phyloP scores from a whole-genome alignment of 164 flowering plant species.

The Aristolochia fimbriata region DNA sequence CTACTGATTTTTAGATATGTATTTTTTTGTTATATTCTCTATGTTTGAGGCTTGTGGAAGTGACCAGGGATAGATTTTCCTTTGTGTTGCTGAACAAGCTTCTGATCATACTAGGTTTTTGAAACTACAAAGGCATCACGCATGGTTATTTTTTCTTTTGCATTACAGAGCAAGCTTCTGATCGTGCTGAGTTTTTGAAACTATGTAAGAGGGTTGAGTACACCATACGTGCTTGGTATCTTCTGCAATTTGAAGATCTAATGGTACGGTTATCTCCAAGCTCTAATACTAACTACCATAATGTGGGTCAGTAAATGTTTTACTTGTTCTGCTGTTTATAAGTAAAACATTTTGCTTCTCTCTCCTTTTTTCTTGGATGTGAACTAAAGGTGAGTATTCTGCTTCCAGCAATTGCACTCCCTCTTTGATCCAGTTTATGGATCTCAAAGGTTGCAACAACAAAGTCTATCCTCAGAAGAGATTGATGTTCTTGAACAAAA shows the following conservation, averaged over 20 bases:
- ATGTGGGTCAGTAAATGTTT: no score
- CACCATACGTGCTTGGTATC: slow-evolving; percentile 91
- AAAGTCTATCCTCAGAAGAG: slow-evolving; percentile 51
- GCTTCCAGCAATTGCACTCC: slow-evolving; percentile 73
- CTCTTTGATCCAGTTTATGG: slow-evolving; percentile 81
- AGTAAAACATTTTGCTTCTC: background rate
- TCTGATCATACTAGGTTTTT: no score
- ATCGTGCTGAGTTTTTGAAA: slow-evolving; percentile 74
- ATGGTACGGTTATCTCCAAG: slow-evolving; percentile 39
- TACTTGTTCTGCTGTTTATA: no score
- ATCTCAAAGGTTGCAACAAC: slow-evolving; percentile 69
- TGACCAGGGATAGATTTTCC: background rate
- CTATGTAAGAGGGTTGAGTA: slow-evolving; percentile 88
- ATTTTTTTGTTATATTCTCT: background rate
- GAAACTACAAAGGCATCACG: background rate
- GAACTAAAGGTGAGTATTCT: background rate
- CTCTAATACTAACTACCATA: no score
- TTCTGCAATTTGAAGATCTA: slow-evolving; percentile 90
- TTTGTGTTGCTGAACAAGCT: slow-evolving; percentile 2
- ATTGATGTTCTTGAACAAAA: slow-evolving; percentile 81
- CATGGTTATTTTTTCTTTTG: background rate
- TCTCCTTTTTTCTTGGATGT: background rate
- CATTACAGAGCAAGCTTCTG: slow-evolving; percentile 52
- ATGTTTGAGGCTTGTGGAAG: background rate
- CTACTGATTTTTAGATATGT: background rate